These are phyloP conservation scores for Acmispon strigosus DNA, from an alignment of 306 rosid species.

Conservation along the genomic window DNA sequence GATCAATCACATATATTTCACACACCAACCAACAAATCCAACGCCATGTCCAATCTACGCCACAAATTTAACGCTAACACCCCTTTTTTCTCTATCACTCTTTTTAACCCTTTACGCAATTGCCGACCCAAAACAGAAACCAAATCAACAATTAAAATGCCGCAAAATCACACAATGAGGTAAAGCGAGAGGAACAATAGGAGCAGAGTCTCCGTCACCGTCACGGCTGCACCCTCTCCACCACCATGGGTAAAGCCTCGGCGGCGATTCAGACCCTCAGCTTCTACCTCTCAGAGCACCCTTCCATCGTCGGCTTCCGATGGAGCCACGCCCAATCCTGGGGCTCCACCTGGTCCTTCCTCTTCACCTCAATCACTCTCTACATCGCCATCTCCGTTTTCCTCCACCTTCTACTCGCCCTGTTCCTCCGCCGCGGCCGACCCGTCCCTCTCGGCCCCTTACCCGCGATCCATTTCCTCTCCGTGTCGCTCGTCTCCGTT, in stretches of 20 bases:
- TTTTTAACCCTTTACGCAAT: background rate
- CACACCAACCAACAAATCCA: background rate
- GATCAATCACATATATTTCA: background rate
- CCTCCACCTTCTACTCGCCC: constrained; percentile 34
- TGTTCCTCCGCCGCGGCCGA: constrained; percentile 33
- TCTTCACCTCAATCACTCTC: constrained; percentile 47
- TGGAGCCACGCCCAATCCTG: constrained; percentile 68
- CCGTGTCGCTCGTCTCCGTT: constrained; percentile 55
- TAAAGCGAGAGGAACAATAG: background rate
- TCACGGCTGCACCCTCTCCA: background rate
- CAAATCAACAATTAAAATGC: too few relatives aligned
- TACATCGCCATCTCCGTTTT: constrained; percentile 44
- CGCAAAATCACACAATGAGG: background rate
- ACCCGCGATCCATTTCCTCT: constrained; percentile 78
- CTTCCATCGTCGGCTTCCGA: constrained; percentile 69
- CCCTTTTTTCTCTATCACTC: background rate
- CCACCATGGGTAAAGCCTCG: constrained; percentile 14
- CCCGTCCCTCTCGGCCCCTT: constrained; percentile 69
- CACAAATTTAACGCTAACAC: too few relatives aligned
- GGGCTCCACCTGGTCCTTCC: constrained; percentile 94
- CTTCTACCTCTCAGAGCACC: constrained; percentile 89
- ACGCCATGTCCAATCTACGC: background rate
- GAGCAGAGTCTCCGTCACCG: background rate
- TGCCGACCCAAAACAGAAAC: background rate
- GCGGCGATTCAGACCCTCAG: constrained; percentile 30